Percentiles rank a stretch among this genome's conserved stretches.
Evolutionary conservation across 192 early-diverging fungal species (phyloP).

Genomic region (Jimgerdemannia flammicorona): DNA sequence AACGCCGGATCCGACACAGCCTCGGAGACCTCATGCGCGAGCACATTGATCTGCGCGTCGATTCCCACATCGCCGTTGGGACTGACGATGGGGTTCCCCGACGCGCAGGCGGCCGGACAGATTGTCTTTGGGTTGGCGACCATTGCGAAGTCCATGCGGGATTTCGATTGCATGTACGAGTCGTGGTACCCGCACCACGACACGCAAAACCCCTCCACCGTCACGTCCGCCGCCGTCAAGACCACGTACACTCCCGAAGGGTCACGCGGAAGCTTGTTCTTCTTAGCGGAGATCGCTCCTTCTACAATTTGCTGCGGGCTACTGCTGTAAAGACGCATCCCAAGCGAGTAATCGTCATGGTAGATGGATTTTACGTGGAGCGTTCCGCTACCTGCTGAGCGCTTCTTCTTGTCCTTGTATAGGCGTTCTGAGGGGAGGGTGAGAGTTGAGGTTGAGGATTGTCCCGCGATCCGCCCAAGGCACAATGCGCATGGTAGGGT

Average conservation of each 20-base stretch:
- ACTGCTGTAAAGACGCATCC: no score
- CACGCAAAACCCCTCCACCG: conserved; percentile 5
- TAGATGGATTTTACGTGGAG: no score
- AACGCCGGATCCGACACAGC: conserved; percentile 22
- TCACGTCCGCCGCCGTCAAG: conserved; percentile 9
- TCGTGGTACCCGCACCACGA: conserved; percentile 12
- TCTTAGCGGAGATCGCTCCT: not conserved
- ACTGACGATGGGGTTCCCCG: conserved; percentile 5
- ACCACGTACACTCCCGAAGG: conserved; percentile 9
- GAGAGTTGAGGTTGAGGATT: no score
- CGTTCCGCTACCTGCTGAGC: no score
- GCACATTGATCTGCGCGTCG: conserved; percentile 30
- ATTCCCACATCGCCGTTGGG: conserved; percentile 29
- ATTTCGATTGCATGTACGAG: not conserved
- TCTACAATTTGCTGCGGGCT: no score
- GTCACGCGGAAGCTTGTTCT: conserved; percentile 6
- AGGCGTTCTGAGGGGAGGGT: no score
- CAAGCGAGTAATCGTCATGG: no score
- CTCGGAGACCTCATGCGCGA: conserved; percentile 32
- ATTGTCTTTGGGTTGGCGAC: not conserved
- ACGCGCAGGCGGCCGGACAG: not conserved
- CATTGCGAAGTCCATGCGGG: not conserved
- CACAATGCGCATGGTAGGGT: no score
- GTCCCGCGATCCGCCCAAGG: no score
- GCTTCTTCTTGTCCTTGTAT: no score